Base-by-base conservation (phyloP, 208 protist genomes). In the Crithidia mellificae region DNA sequence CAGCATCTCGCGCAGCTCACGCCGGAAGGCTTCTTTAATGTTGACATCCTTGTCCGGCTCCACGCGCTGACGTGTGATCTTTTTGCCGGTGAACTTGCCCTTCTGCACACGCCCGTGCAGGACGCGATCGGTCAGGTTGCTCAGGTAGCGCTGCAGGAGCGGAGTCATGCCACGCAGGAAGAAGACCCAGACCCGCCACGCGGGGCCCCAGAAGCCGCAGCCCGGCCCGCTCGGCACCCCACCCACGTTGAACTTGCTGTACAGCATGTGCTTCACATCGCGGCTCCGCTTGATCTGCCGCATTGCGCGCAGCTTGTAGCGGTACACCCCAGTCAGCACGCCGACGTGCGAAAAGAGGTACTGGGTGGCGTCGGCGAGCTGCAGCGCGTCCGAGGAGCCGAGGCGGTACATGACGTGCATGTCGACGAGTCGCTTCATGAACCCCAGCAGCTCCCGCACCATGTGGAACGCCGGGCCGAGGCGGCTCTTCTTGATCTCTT, bases 291-390 rank as follows among this genome's bases (percentile, higher is more conserved):
- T 96, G 64, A 99, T 98, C 84, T 99, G 98, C 25, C 98, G 87
- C 98, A 99, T 99, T 8, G 99, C 81, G 46, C 98, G 94, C 72
- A 99, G 99, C 87, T 99, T 99, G 93, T 99, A 99, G 15, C 98
- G 92, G 78, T 99, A 99, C 81, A 99, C 98, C 46, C 99, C 98
- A 1, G 99, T 99, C 6, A 99, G 87, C 52, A 99, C 95, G 34
- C 99, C 99, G 2, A 99, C 90, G 83, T 99, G 99, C 43, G 90
- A 89, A 67, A 99, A 99, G 17, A 98, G 95, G 84, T 99, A 99
- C 75, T 99, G 98, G 11, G 99, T 84, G 32, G 98, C 99, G 81
- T 99, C 99, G 25, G 99, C 98, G 6, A 99, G 84, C 84, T 99
- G 99, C 77, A 97, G 98, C 15, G 98, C 96, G 66, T 99, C 98